These are phyloP conservation scores for Royoungia palumana DNA, from an alignment of 768 basidiomycete species.

Conservation along the genomic window DNA sequence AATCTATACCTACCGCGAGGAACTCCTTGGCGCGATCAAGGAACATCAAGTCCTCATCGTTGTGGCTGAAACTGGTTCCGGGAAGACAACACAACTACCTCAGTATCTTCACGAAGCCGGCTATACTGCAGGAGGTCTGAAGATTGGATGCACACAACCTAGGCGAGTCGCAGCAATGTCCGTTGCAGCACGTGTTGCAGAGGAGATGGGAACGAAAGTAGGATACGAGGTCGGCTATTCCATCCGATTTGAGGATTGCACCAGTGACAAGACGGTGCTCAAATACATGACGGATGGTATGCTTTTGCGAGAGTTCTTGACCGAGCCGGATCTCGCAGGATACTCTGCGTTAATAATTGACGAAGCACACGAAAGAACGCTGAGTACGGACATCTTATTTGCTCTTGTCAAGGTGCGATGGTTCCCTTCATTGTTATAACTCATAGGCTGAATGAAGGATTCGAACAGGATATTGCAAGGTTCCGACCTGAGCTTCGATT, in stretches of 20 bases:
- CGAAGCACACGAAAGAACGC: constrained; percentile 96
- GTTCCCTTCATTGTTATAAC: constrained; percentile 5
- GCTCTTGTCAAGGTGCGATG: constrained; percentile 93
- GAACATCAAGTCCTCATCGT: constrained; percentile 96
- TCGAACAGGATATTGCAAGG: constrained; percentile 82
- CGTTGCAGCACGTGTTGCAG: constrained; percentile 97
- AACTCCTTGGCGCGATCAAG: constrained; percentile 83
- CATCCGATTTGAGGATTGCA: constrained; percentile 99
- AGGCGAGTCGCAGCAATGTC: constrained; percentile 99
- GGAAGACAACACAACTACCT: constrained; percentile 97
- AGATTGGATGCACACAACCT: constrained; percentile 90
- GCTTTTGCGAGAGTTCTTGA: constrained; percentile 94
- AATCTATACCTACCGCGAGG: constrained; percentile 84
- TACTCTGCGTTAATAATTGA: constrained; percentile 97
- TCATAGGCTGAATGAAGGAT: constrained; percentile 21
- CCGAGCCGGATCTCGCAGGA: constrained; percentile 93
- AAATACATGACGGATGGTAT: constrained; percentile 99
- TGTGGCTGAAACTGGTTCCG: constrained; percentile 97
- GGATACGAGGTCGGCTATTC: constrained; percentile 99
- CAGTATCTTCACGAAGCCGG: constrained; percentile 99
- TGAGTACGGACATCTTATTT: constrained; percentile 98
- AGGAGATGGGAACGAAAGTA: constrained; percentile 96
- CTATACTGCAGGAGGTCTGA: constrained; percentile 82
- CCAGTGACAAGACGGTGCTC: constrained; percentile 96
- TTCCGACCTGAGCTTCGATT: constrained; percentile 93